Evolutionary conservation across 2,329 filamentous ascomycete species (phyloP).

Genomic region (Colletotrichum sp.): DNA sequence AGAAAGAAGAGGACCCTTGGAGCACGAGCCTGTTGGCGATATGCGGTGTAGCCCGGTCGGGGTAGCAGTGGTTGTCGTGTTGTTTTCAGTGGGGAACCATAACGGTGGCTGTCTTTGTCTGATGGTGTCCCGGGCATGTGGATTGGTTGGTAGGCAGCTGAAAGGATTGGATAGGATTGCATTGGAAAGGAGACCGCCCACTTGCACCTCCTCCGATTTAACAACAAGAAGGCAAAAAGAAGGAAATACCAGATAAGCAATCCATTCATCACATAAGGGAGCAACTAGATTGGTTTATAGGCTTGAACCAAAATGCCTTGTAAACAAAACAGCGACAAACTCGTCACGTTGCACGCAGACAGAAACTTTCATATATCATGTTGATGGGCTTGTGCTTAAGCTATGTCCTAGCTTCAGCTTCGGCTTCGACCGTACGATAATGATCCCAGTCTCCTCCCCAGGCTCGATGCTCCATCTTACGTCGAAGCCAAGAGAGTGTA

Average conservation of each 20-base stretch:
- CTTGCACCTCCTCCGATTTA: not conserved
- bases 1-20: not conserved
- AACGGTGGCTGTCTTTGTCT: not conserved
- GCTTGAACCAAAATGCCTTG: not conserved
- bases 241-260: not conserved
- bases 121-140: not conserved
- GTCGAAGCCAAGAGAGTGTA: not conserved
- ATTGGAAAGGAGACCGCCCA: not conserved
- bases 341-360: not conserved
- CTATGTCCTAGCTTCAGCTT: not conserved
- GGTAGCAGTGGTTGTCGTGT: not conserved
- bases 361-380: not conserved
- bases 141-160: not conserved
- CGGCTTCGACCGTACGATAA: not conserved
- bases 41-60: not conserved
- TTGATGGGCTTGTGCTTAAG: not conserved
- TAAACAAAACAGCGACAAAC: not conserved
- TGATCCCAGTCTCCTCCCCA: not conserved
- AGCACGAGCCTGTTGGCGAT: conserved; percentile 1
- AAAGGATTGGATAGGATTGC: not conserved
- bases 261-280: not conserved
- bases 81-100: not conserved
- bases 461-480: not conserved
- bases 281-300: not conserved
- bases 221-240: not conserved